A percentile compares a stretch with the other conserved stretches of the same genome.
Conservation (phyloP, 2,329 filamentous ascomycete genomes). For the Beauveria bassiana region DNA sequence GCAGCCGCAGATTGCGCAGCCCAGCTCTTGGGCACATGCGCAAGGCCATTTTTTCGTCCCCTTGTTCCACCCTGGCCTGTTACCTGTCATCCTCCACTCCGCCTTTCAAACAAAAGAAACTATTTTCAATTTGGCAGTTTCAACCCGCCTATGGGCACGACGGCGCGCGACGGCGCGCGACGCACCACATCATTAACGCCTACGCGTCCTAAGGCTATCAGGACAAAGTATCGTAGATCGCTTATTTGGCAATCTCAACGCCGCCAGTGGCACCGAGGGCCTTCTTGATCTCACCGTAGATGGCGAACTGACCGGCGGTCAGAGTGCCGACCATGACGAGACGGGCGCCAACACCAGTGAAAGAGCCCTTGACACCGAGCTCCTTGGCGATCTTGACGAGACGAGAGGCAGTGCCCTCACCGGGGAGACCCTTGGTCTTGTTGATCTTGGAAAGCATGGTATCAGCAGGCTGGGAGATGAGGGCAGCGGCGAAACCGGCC, state of each 20-base stretch:
- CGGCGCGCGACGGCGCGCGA: too few relatives aligned
- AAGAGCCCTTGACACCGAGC: slow-evolving; percentile 72
- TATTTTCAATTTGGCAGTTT: slow-evolving; percentile 7
- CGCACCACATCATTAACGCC: not conserved
- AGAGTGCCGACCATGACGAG: slow-evolving; percentile 59
- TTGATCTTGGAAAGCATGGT: slow-evolving; percentile 96
- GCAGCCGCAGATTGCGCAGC: not conserved
- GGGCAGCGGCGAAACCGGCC: slow-evolving; percentile 71
- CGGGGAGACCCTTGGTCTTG: slow-evolving; percentile 83
- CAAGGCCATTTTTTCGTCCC: not conserved
- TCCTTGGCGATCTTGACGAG: slow-evolving; percentile 84
- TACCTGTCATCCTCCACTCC: slow-evolving; percentile 3
- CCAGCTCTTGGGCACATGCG: slow-evolving; percentile 9
- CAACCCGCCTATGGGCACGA: not conserved
- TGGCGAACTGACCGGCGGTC: slow-evolving; percentile 78
- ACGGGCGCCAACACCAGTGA: slow-evolving; percentile 71
- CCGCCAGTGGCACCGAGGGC: slow-evolving; percentile 64
- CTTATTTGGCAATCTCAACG: slow-evolving; percentile 58
- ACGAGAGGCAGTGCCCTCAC: slow-evolving; percentile 73
- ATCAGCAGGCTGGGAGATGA: slow-evolving; percentile 84
- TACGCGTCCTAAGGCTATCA: not conserved
- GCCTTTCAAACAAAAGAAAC: slow-evolving; percentile 12
- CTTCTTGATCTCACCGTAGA: slow-evolving; percentile 73
- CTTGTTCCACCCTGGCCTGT: slow-evolving; percentile 7
- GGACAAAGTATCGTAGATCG: not conserved